These are phyloP conservation scores for Micractinium conductrix DNA, from an alignment of 139 green algal genomes.

Conservation along the genomic window DNA sequence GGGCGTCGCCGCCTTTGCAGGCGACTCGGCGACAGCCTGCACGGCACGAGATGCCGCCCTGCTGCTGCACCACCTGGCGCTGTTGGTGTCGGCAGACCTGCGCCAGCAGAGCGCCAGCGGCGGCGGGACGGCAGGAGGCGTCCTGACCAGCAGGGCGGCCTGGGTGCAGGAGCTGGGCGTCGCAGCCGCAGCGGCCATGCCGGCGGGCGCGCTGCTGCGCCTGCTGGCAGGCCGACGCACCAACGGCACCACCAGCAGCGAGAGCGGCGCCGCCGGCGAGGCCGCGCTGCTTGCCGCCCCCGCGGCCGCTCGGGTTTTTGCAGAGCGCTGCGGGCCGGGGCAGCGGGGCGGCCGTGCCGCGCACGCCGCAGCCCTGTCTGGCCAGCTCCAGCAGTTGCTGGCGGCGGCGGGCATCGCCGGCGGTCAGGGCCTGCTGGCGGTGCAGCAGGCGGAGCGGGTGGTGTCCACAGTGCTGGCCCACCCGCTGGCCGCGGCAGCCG, in stretches of 20 bases:
- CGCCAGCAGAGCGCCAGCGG: not conserved
- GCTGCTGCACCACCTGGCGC: slow-evolving; percentile 23
- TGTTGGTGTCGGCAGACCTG: not conserved
- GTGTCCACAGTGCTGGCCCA: slow-evolving; percentile 19
- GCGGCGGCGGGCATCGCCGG: not conserved
- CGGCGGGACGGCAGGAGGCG: not conserved
- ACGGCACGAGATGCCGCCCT: slow-evolving; percentile 47
- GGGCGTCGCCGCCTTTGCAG: slow-evolving; percentile 23
- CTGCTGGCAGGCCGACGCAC: not conserved
- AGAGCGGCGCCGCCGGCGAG: not conserved
- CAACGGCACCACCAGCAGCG: not conserved
- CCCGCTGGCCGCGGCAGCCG: slow-evolving; percentile 19
- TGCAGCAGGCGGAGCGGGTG: slow-evolving; percentile 2
- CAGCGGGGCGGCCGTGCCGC: not conserved
- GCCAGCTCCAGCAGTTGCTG: slow-evolving; percentile 41
- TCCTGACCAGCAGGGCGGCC: not conserved
- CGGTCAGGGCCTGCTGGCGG: not conserved
- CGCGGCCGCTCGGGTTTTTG: slow-evolving; percentile 47
- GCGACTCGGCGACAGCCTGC: slow-evolving; percentile 10
- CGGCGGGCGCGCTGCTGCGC: not conserved
- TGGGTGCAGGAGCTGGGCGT: slow-evolving; percentile 6
- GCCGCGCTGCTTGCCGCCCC: slow-evolving; percentile 2
- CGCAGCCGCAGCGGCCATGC: not conserved
- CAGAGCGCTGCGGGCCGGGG: slow-evolving; percentile 37
- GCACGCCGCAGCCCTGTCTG: not conserved